These are phyloP conservation scores for Blastobotrys niveus DNA, from an alignment of 1,139 yeast genomes.

Conservation along the genomic window DNA sequence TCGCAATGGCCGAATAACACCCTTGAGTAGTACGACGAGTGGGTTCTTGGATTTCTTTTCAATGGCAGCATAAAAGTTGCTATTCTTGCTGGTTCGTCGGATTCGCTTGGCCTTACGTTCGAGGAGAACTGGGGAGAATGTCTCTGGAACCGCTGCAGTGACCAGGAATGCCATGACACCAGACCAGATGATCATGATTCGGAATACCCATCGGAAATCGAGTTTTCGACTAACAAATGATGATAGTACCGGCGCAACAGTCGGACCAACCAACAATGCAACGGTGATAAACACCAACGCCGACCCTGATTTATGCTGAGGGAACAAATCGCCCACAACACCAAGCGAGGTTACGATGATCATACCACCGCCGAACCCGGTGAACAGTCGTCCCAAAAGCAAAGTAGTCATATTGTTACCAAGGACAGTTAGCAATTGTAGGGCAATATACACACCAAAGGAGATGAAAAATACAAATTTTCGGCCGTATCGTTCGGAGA, in stretches of 20 bases:
- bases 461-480: conserved; percentile 43
- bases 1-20: conserved; percentile 7
- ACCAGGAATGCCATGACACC: conserved; percentile 47
- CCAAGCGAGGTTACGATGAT: conserved; percentile 11
- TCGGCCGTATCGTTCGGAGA: conserved; percentile 59
- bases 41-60: conserved; percentile 3
- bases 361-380: conserved; percentile 61
- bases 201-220: conserved; percentile 46
- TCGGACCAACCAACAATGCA: conserved; percentile 62
- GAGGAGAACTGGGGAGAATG: conserved; percentile 55
- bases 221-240: conserved; percentile 51
- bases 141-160: conserved; percentile 52
- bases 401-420: conserved; percentile 10
- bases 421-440: conserved; percentile 52
- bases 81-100: conserved; percentile 29
- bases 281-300: conserved; percentile 59
- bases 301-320: conserved; percentile 38
- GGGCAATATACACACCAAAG: conserved; percentile 43
- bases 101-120: conserved; percentile 48
- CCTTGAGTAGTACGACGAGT: background rate
- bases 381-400: conserved; percentile 54
- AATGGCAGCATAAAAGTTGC: conserved; percentile 11
- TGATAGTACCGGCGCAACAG: conserved; percentile 56
- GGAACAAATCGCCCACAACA: conserved; percentile 13
- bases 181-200: conserved; percentile 59